Evolutionary conservation across 305 asterid species (phyloP), one percentile per base, ranked within the genome.

Genomic region (Fraxinus ornus): DNA sequence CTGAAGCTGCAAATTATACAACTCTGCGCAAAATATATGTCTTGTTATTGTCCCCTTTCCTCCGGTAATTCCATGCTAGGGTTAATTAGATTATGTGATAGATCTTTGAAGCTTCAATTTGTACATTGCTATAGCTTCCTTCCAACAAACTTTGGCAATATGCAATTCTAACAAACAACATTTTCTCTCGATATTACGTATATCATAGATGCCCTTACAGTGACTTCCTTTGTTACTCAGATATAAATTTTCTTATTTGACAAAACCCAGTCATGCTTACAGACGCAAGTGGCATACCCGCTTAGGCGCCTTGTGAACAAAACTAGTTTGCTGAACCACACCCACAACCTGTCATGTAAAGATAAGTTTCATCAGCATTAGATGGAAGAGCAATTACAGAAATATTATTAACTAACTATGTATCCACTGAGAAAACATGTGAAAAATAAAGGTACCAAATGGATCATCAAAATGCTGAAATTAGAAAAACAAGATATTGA

Each of bases 251-350:
- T 10, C 49, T 19, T 71, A 30, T 44, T 55, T 32, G 76, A 28
- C 28, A 75, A 47, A 39, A 33, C 39, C 39, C n/a, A 32, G 44
- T 57, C 80, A 78, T 76, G 60, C 62, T 55, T 75, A 33, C 55
- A 70, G 76, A 83, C 64, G 28, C 22, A 83, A 71, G 28, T 32
- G 28, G 86, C 89, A 47, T 88, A 94, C 98, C 94, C 84, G 93
- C 89, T 92, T 94, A 62, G 97, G 90, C 28, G 84, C 88, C 93
- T 96, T 96, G 57, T 96, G 99, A 70, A 93, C 78, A 79, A 93
- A 93, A 86, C 86, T 90, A 83, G 89, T 83, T 77, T 89, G 93
- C 84, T 94, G 95, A 81, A 87, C 87, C 37, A 90, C 77, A 81
- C 89, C 97, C 80, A 77, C 86, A 83, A 96, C 93, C 99, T 96